Percentiles rank a stretch among this genome's conserved stretches.
phyloP scores from a whole-genome alignment of 164 flowering plant species.

The Vitis rotundifolia region DNA sequence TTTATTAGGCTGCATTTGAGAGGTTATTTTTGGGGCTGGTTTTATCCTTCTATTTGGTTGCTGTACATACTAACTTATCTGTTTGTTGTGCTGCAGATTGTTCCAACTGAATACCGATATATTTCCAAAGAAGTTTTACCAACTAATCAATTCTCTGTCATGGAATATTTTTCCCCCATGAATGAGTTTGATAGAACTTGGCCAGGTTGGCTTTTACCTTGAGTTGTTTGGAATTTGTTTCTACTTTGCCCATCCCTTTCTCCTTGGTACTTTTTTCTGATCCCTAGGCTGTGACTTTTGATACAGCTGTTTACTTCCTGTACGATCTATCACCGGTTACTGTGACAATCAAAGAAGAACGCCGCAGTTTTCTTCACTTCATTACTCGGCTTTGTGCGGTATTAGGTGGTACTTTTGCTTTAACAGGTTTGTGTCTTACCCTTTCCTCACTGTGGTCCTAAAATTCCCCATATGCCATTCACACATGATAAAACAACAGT shows the following conservation, averaged over 20 bases:
- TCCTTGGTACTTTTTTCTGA: neutral
- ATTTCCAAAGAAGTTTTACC: constrained; percentile 86
- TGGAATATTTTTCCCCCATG: constrained; percentile 87
- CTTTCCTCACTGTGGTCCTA: neutral
- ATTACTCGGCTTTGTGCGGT: constrained; percentile 98
- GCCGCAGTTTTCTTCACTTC: constrained; percentile 93
- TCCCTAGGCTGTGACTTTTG: neutral
- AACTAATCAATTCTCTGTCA: constrained; percentile 96
- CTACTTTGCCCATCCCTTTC: neutral
- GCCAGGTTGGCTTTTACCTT: constrained; percentile 73
- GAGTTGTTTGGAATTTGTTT: neutral
- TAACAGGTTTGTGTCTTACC: constrained; percentile 63
- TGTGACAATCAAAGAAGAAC: constrained; percentile 94
- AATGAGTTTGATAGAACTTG: constrained; percentile 67
- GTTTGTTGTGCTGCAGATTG: constrained; percentile 51
- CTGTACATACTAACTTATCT: neutral
- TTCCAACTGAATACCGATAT: constrained; percentile 92
- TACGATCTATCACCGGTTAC: constrained; percentile 98
- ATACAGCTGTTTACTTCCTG: constrained; percentile 94
- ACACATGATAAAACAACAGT: too few relatives aligned
- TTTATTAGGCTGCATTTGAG: neutral
- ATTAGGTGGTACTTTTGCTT: constrained; percentile 96
- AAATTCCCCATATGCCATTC: too few relatives aligned
- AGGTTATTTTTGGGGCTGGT: neutral
- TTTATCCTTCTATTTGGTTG: neutral